Base-by-base conservation (phyloP, 495 filamentous ascomycete genomes). In the Stereocaulon alpinum region DNA sequence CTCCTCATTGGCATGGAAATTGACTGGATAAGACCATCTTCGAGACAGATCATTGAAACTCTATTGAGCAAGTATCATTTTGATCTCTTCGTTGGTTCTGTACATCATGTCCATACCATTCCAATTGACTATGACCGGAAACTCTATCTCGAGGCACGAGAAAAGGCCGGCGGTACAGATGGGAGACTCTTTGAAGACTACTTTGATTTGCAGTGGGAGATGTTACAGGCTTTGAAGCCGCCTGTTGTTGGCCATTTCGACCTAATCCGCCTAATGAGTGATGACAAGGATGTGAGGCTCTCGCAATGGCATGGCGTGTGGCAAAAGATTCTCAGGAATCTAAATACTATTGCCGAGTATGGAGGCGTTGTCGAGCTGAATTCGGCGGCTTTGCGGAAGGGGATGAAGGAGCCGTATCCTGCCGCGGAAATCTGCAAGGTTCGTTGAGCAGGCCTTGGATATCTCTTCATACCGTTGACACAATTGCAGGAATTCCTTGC, bases 201-300 rank as follows among this genome's bases (percentile, higher is more conserved):
- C 72, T 96, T 91, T 68, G 89, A 96, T 71, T 78, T 81, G 37
- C 91, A 97, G 74, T 80, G 77, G 55, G 82, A 82, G 27, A 93
- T 98, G 89, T 74, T 98, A 41, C 64, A 67, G 45, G 74, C 77
- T n/a, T 66, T 94, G 60, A 76, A 76, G 68, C 94, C 94, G 41
- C 80, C 81, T 11, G 80, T 97, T 17, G 85, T 98, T 18, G 93
- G 90, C 12, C 93, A 98, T 71, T 94, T 96, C 71, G 93, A 98
- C 73, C 74, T 98, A 37, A 88, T 97, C 59, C 73, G 92, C 41
- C 71, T 98, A 62, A 80, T 88, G 67, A 88, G 85, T 63, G 79
- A 83, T 62, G 76, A 86, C 30, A 82, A 83, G 6, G 77, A 82
- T 60, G 68, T 76, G 45, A 79, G 79, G 56, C 74, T 91, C 52